These are phyloP conservation scores for Gynostemma pentaphyllum DNA, from an alignment of 306 rosid genomes.

Conservation along the genomic window DNA sequence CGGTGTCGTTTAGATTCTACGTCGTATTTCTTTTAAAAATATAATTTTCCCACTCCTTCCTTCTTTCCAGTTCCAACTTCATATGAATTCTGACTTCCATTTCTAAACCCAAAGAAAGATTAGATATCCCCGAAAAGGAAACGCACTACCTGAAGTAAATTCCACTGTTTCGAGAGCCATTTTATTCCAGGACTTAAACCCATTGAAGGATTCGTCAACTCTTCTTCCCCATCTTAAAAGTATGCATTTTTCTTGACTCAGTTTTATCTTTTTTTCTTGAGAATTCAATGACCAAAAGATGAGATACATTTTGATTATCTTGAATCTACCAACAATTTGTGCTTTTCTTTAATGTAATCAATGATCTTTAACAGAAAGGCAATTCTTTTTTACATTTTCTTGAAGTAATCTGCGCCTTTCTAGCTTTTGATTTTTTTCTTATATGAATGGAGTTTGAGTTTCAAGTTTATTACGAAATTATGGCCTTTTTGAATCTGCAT, in stretches of 20 bases:
- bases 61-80: background rate
- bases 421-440: too few relatives aligned
- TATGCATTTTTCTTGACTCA: background rate
- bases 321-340: background rate
- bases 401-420: too few relatives aligned
- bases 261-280: background rate
- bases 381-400: too few relatives aligned
- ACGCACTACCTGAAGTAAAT: background rate
- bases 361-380: background rate
- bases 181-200: background rate
- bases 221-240: background rate
- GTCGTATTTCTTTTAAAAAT: background rate
- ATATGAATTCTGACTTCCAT: background rate
- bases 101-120: background rate
- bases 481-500: background rate
- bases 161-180: background rate
- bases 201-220: background rate
- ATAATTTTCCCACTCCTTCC: constrained; percentile 1
- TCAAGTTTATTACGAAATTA: background rate
- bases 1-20: background rate
- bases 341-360: background rate
- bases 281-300: background rate
- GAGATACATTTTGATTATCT: background rate
- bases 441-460: background rate
- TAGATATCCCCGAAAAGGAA: background rate